Evolutionary conservation across 2,329 filamentous ascomycete species (phyloP).

Genomic region (Tolypocladium endophyticum): DNA sequence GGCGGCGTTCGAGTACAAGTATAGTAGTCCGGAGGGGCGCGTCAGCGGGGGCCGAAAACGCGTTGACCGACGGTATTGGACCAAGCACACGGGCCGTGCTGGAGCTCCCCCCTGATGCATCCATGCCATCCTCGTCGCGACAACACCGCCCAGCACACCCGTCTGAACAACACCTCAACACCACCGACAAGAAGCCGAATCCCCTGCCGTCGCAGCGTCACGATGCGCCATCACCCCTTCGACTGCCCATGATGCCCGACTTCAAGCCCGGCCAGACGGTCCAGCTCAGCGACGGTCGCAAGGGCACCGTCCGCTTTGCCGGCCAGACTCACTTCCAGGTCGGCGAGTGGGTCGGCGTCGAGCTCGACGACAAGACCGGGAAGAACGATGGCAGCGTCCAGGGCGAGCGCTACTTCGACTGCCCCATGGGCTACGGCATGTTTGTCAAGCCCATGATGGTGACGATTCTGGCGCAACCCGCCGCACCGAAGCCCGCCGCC

Average conservation of each 20-base stretch:
- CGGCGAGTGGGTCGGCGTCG: slow-evolving; percentile 83
- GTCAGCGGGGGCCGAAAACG: not conserved
- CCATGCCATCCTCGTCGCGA: not conserved
- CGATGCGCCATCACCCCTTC: slow-evolving; percentile 19
- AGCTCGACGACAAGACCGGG: slow-evolving; percentile 69
- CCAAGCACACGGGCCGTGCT: not conserved
- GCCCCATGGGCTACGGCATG: slow-evolving; percentile 65
- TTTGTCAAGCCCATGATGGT: slow-evolving; percentile 71
- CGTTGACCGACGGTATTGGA: no score
- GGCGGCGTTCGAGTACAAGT: no score
- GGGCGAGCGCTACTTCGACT: slow-evolving; percentile 82
- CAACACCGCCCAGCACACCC: not conserved
- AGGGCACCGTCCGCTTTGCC: slow-evolving; percentile 69
- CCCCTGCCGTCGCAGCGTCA: slow-evolving; percentile 8
- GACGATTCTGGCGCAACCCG: slow-evolving; percentile 42
- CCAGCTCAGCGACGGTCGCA: slow-evolving; percentile 67
- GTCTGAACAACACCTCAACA: not conserved
- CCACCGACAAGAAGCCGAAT: not conserved
- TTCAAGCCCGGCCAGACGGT: slow-evolving; percentile 62
- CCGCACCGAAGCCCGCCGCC: slow-evolving; percentile 23
- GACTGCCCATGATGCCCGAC: slow-evolving; percentile 38
- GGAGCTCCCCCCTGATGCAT: not conserved
- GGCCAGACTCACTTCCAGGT: slow-evolving; percentile 70
- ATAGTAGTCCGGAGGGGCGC: not conserved
- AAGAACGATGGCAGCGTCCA: slow-evolving; percentile 94